phyloP scores from a whole-genome alignment of 257 asterid genomes.

The Solanum gracilifrons region DNA sequence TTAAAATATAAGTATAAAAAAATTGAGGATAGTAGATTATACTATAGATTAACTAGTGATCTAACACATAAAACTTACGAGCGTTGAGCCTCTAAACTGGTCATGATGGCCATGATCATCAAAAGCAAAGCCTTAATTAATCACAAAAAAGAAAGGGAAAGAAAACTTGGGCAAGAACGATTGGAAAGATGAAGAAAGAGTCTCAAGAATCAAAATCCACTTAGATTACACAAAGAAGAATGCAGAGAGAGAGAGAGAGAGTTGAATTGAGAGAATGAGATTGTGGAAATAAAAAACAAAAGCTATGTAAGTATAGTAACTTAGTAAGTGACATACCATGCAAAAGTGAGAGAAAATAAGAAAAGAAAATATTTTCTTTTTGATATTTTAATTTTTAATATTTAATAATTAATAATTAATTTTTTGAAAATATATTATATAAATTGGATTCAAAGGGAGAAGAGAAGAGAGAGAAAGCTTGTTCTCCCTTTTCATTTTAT shows the following conservation, averaged over 20 bases:
- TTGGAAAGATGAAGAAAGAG: not conserved
- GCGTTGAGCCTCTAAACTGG: not conserved
- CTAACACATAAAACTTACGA: not conserved
- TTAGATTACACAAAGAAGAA: not conserved
- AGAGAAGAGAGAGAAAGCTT: not conserved
- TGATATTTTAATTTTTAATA: not conserved
- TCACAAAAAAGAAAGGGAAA: not conserved
- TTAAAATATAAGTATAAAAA: not conserved
- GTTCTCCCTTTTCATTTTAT: not conserved
- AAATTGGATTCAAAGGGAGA: not conserved
- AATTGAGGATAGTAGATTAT: not conserved
- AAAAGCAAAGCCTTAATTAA: not conserved
- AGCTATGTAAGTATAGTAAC: not conserved
- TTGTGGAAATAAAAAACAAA: not conserved
- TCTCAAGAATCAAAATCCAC: not conserved
- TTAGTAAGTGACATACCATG: constrained; percentile 6
- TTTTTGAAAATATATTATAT: not conserved
- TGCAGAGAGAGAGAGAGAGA: not conserved
- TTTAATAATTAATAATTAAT: not conserved
- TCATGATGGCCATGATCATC: not conserved
- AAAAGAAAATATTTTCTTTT: not conserved
- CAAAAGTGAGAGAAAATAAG: not conserved
- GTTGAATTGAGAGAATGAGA: not conserved
- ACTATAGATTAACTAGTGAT: not conserved
- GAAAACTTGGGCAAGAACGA: not conserved